Evolutionary conservation across 495 filamentous ascomycete genomes (phyloP), one percentile per base, ranked within the genome.

Genomic region (Tuber aestivum): DNA sequence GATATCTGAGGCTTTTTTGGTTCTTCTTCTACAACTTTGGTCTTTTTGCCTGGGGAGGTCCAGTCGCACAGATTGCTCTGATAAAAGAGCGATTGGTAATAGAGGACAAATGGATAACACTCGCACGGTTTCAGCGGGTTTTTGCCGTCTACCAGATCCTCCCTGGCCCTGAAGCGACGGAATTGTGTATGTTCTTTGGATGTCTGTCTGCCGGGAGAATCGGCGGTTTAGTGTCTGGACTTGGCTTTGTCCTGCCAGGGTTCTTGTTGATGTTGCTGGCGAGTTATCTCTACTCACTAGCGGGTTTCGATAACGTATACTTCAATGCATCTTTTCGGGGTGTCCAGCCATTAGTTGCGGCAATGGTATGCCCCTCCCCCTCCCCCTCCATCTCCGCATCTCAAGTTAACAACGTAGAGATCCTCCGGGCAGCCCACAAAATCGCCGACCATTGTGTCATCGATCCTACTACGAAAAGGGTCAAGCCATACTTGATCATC

Each of bases 1-100:
- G 82, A 18, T 73, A 83, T 21, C 69, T 70, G 2, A 65, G 70
- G 37, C 80, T 85, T 12, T 85, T 85, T 56, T 85, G 84, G 83
- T 84, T 82, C 70, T 85, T 85, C 78, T 84, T 85, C 76, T 83
- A 80, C 69, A 83, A 84, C 73, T 84, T 85, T 73, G 83, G 84
- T 32, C 77, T 83, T 69, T 84, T 84, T 71, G 83, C 84, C 32
- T 85, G 84, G 84, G 84, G 84, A 9, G 83, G 84, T n/a, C 82
- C 84, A 3, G 84, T 85, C n/a, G 84, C 83, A 12, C 84, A 85
- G 72, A 85, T 85, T 45, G 82, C 80, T 10, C 72, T 84, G 4
- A 84, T 85, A 48, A 85, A 84, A 76, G 83, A 85, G 65, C 79
- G 74, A 21, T 76, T 84, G 20, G 84, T 85, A 3, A 77, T 84